phyloP scores from a whole-genome alignment of 495 filamentous ascomycete genomes.

The Penicillium canariense region DNA sequence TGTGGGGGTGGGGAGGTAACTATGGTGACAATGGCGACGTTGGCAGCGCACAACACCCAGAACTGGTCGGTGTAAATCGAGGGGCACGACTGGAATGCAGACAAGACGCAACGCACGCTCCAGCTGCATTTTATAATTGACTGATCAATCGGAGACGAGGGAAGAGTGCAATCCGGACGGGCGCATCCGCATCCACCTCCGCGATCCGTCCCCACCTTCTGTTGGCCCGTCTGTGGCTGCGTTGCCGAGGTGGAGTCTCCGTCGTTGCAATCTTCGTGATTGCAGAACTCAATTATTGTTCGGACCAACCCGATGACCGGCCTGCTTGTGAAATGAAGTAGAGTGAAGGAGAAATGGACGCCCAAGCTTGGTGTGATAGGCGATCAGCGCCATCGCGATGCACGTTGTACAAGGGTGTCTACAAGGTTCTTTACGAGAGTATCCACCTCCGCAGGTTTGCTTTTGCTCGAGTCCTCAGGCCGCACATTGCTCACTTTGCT shows the following conservation, averaged over 20 bases:
- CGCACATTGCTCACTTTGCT: no score
- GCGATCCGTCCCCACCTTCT: conserved; percentile 20
- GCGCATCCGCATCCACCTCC: conserved; percentile 26
- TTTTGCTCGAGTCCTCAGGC: neutral
- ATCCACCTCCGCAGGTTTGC: neutral
- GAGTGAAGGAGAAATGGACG: neutral
- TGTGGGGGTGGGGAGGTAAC: neutral
- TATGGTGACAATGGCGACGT: neutral
- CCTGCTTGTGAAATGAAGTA: neutral
- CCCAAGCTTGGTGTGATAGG: neutral
- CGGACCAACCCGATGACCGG: no score
- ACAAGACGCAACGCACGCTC: conserved; percentile 1
- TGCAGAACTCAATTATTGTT: no score
- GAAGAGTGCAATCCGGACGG: conserved; percentile 18
- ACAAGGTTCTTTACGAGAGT: neutral
- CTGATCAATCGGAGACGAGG: conserved; percentile 7
- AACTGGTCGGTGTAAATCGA: no score
- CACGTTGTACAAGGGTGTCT: neutral
- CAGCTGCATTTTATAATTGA: conserved; percentile 14
- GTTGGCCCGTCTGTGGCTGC: neutral
- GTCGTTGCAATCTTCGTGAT: neutral
- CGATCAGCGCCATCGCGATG: neutral
- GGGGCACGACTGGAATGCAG: neutral
- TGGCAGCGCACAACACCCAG: neutral
- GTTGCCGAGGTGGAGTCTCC: conserved; percentile 1